A percentile compares a stretch with the other conserved stretches of the same genome.
Conservation (phyloP, 2,329 filamentous ascomycete genomes). For the Fusarium poae region DNA sequence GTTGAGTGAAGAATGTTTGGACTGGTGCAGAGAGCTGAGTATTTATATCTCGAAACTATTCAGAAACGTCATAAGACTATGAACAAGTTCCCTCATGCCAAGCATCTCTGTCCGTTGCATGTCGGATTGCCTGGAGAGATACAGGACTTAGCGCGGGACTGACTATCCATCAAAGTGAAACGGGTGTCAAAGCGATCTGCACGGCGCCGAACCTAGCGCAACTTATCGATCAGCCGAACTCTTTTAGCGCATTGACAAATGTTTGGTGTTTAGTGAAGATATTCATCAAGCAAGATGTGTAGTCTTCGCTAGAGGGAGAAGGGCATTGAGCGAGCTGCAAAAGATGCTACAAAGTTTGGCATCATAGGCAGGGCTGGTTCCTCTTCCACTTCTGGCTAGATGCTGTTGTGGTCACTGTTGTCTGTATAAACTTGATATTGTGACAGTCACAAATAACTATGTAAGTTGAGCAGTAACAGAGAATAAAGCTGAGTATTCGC, state of each 20-base stretch:
- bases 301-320: neutral
- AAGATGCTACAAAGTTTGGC: neutral
- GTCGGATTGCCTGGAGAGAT: neutral
- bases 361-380: neutral
- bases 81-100: neutral
- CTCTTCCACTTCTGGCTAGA: too few relatives aligned
- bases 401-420: too few relatives aligned
- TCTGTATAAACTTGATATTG: too few relatives aligned
- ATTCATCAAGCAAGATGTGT: neutral
- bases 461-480: neutral
- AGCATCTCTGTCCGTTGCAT: neutral
- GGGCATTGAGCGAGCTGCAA: neutral
- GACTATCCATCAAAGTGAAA: neutral
- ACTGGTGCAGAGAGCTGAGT: neutral
- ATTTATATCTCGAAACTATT: neutral
- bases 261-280: neutral
- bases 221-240: neutral
- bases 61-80: fast-evolving
- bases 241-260: neutral
- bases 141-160: neutral
- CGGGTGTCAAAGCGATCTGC: neutral
- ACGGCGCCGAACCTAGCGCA: neutral
- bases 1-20: neutral
- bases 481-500: too few relatives aligned
- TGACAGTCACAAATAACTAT: too few relatives aligned